Conservation (phyloP, 371 early-diverging fungal genomes). For the Amoeboradix gromovi region DNA sequence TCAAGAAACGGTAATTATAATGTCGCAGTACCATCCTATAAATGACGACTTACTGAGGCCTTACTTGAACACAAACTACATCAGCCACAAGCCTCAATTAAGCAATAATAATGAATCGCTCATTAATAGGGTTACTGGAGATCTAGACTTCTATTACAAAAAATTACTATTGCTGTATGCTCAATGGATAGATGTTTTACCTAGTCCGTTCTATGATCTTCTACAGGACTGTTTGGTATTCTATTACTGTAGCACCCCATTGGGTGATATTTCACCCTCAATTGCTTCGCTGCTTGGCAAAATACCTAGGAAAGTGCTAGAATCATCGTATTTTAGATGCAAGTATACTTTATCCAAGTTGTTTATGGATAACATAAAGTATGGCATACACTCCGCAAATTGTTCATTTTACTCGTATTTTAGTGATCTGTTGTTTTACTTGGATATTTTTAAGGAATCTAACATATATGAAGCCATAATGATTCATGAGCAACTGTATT, state of each 20-base stretch:
- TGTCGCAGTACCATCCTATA: neutral
- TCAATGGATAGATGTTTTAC: neutral
- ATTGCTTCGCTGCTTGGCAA: too few relatives aligned
- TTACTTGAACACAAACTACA: neutral
- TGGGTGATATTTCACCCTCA: too few relatives aligned
- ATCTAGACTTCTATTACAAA: neutral
- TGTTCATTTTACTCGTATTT: neutral
- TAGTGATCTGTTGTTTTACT: neutral
- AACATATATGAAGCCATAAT: neutral
- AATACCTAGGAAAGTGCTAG: neutral
- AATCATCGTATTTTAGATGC: neutral
- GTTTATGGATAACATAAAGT: neutral
- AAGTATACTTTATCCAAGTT: neutral
- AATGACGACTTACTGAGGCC: neutral
- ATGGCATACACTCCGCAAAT: neutral
- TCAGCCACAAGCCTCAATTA: neutral
- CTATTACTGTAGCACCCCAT: neutral
- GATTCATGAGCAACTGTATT: too few relatives aligned
- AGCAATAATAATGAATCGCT: neutral
- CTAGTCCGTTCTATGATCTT: neutral
- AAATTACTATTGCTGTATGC: neutral
- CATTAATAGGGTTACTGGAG: neutral
- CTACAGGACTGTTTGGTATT: neutral
- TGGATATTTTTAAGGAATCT: neutral
- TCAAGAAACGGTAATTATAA: neutral